Evolutionary conservation across 495 filamentous ascomycete species (phyloP).

Genomic region (Staphylotrichum longicolle): DNA sequence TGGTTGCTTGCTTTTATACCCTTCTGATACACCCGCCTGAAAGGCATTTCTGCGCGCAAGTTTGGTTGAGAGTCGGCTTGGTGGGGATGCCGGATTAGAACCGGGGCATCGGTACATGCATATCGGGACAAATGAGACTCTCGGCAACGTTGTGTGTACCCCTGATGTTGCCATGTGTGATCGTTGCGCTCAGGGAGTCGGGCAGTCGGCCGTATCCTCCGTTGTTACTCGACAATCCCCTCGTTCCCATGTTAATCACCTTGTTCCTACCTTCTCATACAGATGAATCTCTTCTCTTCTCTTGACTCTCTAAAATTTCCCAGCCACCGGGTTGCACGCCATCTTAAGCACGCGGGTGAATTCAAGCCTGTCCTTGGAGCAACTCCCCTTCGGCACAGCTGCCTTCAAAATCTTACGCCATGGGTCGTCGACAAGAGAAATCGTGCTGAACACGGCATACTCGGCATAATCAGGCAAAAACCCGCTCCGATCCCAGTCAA

Average conservation of each 20-base stretch:
- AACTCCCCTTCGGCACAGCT: not conserved
- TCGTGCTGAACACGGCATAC: not conserved
- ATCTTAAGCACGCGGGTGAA: not conserved
- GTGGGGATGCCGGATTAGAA: not conserved
- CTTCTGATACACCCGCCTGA: slow-evolving; percentile 4
- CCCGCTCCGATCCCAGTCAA: slow-evolving; percentile 8
- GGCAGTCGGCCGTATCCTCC: no score
- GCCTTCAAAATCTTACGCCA: slow-evolving; percentile 1
- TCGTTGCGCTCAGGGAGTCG: no score
- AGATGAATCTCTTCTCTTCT: no score
- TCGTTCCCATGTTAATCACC: no score
- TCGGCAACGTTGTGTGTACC: not conserved
- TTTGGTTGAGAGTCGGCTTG: not conserved
- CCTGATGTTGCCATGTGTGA: no score
- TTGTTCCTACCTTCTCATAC: no score
- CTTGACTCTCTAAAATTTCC: no score
- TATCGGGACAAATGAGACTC: not conserved
- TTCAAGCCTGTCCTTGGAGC: slow-evolving; percentile 3
- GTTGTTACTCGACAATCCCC: no score
- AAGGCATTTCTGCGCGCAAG: not conserved
- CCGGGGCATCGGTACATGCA: not conserved
- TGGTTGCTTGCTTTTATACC: not conserved
- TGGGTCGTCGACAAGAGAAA: not conserved
- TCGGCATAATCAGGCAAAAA: slow-evolving; percentile 1
- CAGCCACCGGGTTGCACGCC: slow-evolving; percentile 1